phyloP scores from a whole-genome alignment of 2,329 filamentous ascomycete genomes.

The Plenodomus biglobosus region DNA sequence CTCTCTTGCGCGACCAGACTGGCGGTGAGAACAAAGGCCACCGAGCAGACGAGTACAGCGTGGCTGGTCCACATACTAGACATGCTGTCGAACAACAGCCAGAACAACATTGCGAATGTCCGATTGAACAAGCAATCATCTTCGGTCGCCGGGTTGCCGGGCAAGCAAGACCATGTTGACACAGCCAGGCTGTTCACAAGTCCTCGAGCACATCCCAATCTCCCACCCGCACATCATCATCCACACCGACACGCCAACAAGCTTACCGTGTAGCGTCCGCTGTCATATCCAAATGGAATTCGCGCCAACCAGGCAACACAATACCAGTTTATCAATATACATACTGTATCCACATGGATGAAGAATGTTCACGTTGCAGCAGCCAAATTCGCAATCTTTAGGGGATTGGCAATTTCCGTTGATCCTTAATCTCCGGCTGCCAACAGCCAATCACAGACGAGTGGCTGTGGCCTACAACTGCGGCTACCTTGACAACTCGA shows the following conservation, averaged over 20 bases:
- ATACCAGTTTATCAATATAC: not conserved
- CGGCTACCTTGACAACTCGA: not conserved
- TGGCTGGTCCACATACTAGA: not conserved
- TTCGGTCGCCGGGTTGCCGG: too few species aligned
- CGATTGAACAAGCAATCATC: not conserved
- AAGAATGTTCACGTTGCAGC: not conserved
- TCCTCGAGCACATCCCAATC: not conserved
- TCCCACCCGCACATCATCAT: not conserved
- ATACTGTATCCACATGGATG: not conserved
- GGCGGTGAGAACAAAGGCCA: not conserved
- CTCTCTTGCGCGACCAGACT: not conserved
- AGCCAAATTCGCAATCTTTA: not conserved
- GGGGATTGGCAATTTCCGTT: not conserved
- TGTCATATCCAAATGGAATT: not conserved
- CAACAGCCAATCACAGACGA: not conserved
- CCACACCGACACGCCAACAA: not conserved
- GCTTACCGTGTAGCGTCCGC: not conserved
- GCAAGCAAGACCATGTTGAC: not conserved
- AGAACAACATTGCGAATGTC: not conserved
- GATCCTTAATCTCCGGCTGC: not conserved
- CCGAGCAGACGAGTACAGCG: not conserved
- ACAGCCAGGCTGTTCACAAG: not conserved
- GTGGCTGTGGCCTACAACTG: not conserved
- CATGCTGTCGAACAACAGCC: not conserved
- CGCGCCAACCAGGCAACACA: not conserved